These are phyloP conservation scores for Mycena polygramma DNA, from an alignment of 768 basidiomycete genomes.

Conservation along the genomic window DNA sequence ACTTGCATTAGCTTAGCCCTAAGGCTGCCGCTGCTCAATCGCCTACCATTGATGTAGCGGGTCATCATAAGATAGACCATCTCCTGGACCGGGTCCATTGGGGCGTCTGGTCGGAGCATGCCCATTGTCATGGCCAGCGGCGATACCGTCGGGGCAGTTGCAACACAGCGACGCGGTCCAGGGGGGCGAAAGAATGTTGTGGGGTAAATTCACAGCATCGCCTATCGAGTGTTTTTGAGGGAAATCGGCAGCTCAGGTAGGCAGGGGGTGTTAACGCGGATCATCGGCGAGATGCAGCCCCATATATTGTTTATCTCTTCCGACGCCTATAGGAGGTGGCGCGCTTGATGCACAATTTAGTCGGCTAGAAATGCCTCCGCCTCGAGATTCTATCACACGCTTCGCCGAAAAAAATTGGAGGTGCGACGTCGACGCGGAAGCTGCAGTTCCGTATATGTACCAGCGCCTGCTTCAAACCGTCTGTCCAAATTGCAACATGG, in stretches of 20 bases:
- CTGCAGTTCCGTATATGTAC: no score
- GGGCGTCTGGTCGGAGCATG: no score
- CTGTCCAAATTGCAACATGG: no score
- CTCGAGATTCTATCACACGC: neutral
- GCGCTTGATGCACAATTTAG: neutral
- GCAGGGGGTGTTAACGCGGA: constrained; percentile 9
- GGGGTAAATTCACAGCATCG: constrained; percentile 26
- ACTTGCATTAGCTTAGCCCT: neutral
- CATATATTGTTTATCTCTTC: constrained; percentile 3
- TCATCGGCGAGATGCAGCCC: constrained; percentile 15
- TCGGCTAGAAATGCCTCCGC: constrained; percentile 4
- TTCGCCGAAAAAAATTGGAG: no score
- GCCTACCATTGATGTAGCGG: constrained; percentile 32
- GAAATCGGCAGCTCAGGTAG: constrained; percentile 13
- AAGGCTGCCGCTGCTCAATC: neutral
- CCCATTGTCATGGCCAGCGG: constrained; percentile 19
- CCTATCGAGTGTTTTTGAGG: neutral
- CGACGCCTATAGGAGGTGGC: neutral
- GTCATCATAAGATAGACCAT: constrained; percentile 11
- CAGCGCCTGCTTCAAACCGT: no score
- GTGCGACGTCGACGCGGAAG: no score
- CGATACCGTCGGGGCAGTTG: constrained; percentile 3
- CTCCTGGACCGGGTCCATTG: neutral
- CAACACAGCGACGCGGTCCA: constrained; percentile 26
- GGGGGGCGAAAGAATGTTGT: neutral